Evolutionary conservation across 805 yeast species (phyloP).

Genomic region (Yarrowia porcina): DNA sequence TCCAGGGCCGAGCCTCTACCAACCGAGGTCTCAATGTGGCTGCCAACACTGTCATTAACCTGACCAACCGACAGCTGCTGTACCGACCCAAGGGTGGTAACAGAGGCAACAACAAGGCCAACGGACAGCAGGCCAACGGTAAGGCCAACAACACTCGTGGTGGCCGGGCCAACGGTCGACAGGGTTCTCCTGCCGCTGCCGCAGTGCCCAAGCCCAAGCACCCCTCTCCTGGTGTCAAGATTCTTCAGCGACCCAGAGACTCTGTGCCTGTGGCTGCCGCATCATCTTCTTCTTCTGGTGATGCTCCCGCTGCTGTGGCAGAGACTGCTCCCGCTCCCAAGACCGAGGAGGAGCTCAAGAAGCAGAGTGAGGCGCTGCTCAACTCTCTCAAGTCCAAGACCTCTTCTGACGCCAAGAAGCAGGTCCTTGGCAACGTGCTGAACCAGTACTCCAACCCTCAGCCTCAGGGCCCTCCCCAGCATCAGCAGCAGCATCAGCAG

Average conservation of each 20-base stretch:
- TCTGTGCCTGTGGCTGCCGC: slow-evolving; percentile 20
- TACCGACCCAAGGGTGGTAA: slow-evolving; percentile 53
- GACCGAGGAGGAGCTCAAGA: slow-evolving; percentile 24
- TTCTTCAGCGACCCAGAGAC: slow-evolving; percentile 26
- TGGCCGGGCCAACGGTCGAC: neutral
- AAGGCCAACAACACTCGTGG: neutral
- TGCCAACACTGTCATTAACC: slow-evolving; percentile 74
- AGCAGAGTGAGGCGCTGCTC: slow-evolving; percentile 18
- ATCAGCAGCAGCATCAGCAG: slow-evolving; percentile 6
- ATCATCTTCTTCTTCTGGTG: slow-evolving; percentile 2
- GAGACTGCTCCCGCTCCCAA: slow-evolving; percentile 19
- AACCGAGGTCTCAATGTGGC: slow-evolving; percentile 84
- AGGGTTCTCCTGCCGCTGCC: slow-evolving; percentile 15
- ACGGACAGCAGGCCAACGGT: slow-evolving; percentile 12
- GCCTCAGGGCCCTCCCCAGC: slow-evolving; percentile 14
- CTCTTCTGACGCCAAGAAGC: slow-evolving; percentile 17
- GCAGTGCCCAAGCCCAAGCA: slow-evolving; percentile 16
- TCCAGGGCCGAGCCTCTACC: slow-evolving; percentile 72
- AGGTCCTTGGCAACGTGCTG: slow-evolving; percentile 21
- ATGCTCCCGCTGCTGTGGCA: slow-evolving; percentile 31
- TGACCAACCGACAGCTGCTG: slow-evolving; percentile 69
- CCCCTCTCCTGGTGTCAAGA: slow-evolving; percentile 27
- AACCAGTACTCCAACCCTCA: slow-evolving; percentile 24
- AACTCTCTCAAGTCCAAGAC: slow-evolving; percentile 24
- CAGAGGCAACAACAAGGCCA: neutral